Percentiles rank a stretch among this genome's conserved stretches.
These are phyloP conservation scores for Xylariaceae sp. DNA, from an alignment of 2,329 filamentous ascomycete genomes.

Conservation along the genomic window DNA sequence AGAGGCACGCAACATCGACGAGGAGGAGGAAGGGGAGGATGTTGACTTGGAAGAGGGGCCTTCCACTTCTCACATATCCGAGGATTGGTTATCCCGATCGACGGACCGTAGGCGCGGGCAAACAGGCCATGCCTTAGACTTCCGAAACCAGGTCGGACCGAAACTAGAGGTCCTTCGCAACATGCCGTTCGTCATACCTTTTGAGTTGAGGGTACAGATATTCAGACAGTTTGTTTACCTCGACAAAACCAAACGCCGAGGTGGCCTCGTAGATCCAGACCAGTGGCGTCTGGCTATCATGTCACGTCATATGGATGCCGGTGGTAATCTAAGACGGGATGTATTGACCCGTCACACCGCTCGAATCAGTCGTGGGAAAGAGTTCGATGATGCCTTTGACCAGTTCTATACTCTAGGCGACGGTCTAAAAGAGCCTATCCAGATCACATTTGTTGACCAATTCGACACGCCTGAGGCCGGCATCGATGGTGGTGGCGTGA, in stretches of 20 bases:
- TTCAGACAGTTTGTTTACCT: constrained; percentile 89
- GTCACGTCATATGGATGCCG: constrained; percentile 32
- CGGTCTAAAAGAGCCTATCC: constrained; percentile 87
- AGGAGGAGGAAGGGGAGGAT: constrained; percentile 49
- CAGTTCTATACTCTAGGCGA: constrained; percentile 81
- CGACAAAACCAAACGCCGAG: constrained; percentile 71
- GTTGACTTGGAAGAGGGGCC: constrained; percentile 23
- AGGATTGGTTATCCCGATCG: constrained; percentile 60
- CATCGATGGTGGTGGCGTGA: constrained; percentile 95
- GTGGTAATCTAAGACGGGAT: constrained; percentile 29
- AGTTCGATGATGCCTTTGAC: constrained; percentile 83
- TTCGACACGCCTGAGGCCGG: constrained; percentile 86
- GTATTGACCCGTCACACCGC: constrained; percentile 66
- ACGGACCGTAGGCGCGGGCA: constrained; percentile 64
- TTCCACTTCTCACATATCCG: constrained; percentile 38
- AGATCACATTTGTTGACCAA: constrained; percentile 92
- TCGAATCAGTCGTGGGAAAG: constrained; percentile 70
- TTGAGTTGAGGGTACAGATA: constrained; percentile 84
- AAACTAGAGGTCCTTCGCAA: constrained; percentile 88
- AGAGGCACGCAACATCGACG: constrained; percentile 74
- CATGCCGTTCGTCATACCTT: constrained; percentile 96
- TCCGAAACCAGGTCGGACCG: constrained; percentile 76
- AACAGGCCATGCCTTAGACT: constrained; percentile 65
- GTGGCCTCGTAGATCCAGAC: constrained; percentile 69
- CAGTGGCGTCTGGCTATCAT: constrained; percentile 66